Evolutionary conservation across 202 grass and related monocot genomes (phyloP).

Genomic region (Digitaria exilis): DNA sequence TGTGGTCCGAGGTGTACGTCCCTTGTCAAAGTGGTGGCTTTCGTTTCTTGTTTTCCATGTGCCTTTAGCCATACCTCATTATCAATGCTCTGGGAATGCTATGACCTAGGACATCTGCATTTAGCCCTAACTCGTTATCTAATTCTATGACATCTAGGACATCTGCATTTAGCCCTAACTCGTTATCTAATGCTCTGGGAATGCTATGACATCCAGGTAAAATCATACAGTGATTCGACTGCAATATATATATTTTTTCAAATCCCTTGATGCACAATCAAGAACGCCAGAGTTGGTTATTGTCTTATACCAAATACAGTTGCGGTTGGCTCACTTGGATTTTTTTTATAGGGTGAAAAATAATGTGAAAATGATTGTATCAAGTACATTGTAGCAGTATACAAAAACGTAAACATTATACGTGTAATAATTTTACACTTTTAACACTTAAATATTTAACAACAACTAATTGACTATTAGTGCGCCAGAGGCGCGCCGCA

Average conservation of each 20-base stretch:
- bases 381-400: too few species aligned
- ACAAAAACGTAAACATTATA: too few species aligned
- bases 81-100: neutral
- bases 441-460: too few species aligned
- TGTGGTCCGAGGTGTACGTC: neutral
- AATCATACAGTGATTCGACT: conserved; percentile 21
- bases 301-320: conserved; percentile 9
- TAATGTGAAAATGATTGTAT: too few species aligned
- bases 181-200: too few species aligned
- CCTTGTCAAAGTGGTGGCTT: conserved; percentile 4
- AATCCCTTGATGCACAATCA: neutral
- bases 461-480: too few species aligned
- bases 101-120: too few species aligned
- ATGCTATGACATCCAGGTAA: neutral
- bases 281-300: neutral
- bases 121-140: too few species aligned
- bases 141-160: too few species aligned
- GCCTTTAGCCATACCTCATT: conserved; percentile 20
- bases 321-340: neutral
- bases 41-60: conserved; percentile 30
- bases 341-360: neutral
- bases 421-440: too few species aligned
- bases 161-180: too few species aligned
- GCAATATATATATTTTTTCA: neutral
- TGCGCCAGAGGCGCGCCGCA: too few species aligned